These are phyloP conservation scores for Nitzschia sp. DNA, from an alignment of 108 stramenopile species.

Conservation along the genomic window DNA sequence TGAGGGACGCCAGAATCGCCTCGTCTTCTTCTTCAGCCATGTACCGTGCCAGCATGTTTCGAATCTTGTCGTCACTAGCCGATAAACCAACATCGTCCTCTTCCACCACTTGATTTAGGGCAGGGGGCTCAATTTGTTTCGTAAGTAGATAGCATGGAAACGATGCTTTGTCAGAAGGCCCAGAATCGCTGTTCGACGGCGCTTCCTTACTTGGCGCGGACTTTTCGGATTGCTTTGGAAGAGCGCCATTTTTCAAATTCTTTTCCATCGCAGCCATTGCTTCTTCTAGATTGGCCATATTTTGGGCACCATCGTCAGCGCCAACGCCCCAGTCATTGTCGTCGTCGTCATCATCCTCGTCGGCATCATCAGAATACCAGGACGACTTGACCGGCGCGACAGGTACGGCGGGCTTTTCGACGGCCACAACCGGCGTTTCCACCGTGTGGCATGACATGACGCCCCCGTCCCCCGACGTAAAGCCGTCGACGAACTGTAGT, in stretches of 20 bases:
- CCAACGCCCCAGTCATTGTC: conserved; percentile 60
- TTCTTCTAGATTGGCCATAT: conserved; percentile 63
- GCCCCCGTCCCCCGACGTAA: conserved; percentile 46
- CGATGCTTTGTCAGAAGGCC: conserved; percentile 1
- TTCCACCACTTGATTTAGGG: conserved; percentile 37
- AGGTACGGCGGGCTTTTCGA: conserved; percentile 4
- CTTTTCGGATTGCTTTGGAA: conserved; percentile 6
- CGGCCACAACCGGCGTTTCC: conserved; percentile 23
- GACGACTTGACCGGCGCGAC: conserved; percentile 24
- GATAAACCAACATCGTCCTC: conserved; percentile 70
- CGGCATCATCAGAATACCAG: conserved; percentile 31
- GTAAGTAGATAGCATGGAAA: conserved; percentile 54
- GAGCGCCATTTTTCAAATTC: conserved; percentile 24
- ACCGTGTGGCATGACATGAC: conserved; percentile 46
- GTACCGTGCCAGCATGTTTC: conserved; percentile 76
- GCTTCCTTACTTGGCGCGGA: conserved; percentile 11
- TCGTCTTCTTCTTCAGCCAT: conserved; percentile 87
- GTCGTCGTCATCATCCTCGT: conserved; percentile 30
- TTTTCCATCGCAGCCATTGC: conserved; percentile 51
- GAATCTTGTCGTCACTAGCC: conserved; percentile 66
- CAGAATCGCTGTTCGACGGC: not conserved
- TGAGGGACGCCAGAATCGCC: conserved; percentile 65
- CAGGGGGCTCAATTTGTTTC: conserved; percentile 55
- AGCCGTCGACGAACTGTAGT: conserved; percentile 33
- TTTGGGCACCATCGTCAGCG: conserved; percentile 24